A percentile compares a stretch with the other conserved stretches of the same genome.
Conservation (phyloP, 176 grass and related monocot species). For the Zizania latifolia region DNA sequence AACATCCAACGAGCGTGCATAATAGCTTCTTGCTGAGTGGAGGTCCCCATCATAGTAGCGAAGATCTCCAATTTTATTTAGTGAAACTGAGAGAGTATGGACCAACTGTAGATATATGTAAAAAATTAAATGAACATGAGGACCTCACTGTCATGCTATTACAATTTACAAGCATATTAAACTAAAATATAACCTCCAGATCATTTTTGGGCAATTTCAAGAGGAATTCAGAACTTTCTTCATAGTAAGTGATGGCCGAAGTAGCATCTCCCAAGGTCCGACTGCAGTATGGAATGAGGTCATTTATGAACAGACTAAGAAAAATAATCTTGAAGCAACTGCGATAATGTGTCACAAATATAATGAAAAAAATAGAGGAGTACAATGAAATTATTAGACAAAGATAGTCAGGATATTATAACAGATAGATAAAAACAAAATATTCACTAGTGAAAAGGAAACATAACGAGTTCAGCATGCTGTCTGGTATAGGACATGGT, state of each 20-base stretch:
- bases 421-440: background rate
- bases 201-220: slow-evolving; percentile 63
- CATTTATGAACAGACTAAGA: slow-evolving; percentile 4
- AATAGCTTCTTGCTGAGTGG: slow-evolving; percentile 82
- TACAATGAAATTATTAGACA: background rate
- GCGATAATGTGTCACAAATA: background rate
- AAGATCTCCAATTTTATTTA: slow-evolving; percentile 96
- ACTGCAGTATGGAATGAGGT: slow-evolving; percentile 34
- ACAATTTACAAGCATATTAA: background rate
- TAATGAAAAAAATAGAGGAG: background rate
- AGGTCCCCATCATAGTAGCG: slow-evolving; percentile 82
- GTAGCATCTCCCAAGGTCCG: slow-evolving; percentile 71
- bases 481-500: background rate
- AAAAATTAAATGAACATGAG: slow-evolving; percentile 20
- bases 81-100: slow-evolving; percentile 86
- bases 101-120: slow-evolving; percentile 60
- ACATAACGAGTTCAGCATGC: background rate
- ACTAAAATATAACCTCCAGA: slow-evolving; percentile 64
- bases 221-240: slow-evolving; percentile 89
- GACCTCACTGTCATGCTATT: background rate
- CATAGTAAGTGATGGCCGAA: slow-evolving; percentile 70
- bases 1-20: slow-evolving; percentile 75
- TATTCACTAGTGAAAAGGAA: background rate
- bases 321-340: background rate
- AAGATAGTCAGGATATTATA: background rate